Conservation (phyloP, 2,329 filamentous ascomycete species). For the Cordyceps cicadae region DNA sequence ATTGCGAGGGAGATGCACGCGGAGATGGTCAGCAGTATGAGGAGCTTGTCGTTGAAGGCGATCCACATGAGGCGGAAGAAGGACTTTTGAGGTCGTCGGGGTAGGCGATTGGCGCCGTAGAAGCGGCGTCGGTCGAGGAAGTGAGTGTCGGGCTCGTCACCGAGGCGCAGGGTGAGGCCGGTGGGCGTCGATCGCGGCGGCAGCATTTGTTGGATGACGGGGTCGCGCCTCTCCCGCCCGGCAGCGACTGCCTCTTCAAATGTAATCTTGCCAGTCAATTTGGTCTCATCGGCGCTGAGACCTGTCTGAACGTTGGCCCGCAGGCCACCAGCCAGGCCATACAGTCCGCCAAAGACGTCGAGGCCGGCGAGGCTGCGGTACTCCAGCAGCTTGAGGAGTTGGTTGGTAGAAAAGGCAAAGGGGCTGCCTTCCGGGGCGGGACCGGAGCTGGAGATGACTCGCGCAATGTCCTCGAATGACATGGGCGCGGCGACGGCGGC, state of each 20-base stretch:
- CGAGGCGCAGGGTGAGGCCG: constrained; percentile 22
- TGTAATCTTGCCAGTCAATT: constrained; percentile 34
- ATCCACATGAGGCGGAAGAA: constrained; percentile 64
- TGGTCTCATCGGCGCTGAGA: constrained; percentile 41
- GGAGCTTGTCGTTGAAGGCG: constrained; percentile 73
- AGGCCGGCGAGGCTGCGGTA: constrained; percentile 40
- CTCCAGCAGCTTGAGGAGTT: constrained; percentile 46
- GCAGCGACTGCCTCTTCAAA: constrained; percentile 42
- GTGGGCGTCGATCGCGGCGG: constrained; percentile 16
- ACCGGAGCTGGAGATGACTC: constrained; percentile 21
- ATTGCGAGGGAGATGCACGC: constrained; percentile 67
- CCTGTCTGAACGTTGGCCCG: constrained; percentile 39
- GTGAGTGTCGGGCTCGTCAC: constrained; percentile 18
- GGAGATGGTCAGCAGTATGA: constrained; percentile 62
- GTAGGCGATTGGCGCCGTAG: constrained; percentile 53
- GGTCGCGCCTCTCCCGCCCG: constrained; percentile 23
- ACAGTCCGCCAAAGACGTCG: constrained; percentile 43
- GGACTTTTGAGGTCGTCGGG: constrained; percentile 57
- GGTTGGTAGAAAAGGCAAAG: constrained; percentile 46
- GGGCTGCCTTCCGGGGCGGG: constrained; percentile 20
- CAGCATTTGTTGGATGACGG: constrained; percentile 13
- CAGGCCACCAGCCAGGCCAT: constrained; percentile 43
- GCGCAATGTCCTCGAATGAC: constrained; percentile 5
- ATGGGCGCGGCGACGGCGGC: background rate
- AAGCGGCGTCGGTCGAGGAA: constrained; percentile 57